phyloP scores from a whole-genome alignment of 169 alveolate genomes.

The Plasmodium chabaudi region DNA sequence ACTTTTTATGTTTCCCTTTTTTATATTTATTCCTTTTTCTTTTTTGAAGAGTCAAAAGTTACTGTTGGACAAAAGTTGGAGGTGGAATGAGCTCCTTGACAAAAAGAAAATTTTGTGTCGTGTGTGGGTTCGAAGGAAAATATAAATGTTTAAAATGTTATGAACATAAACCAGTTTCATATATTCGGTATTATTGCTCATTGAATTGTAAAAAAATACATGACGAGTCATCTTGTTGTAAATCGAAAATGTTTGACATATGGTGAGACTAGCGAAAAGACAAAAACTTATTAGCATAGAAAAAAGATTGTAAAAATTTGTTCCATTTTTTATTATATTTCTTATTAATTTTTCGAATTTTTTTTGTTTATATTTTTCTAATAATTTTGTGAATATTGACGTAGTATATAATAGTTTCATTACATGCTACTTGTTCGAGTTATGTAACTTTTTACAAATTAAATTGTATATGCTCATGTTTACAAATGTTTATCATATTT shows the following conservation, averaged over 20 bases:
- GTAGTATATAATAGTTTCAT: no score
- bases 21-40: neutral
- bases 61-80: slow-evolving; percentile 83
- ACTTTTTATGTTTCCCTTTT: neutral
- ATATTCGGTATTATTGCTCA: slow-evolving; percentile 82
- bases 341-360: neutral
- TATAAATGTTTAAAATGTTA: slow-evolving; percentile 85
- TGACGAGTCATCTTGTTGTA: slow-evolving; percentile 85
- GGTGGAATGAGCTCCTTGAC: slow-evolving; percentile 79
- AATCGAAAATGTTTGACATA: slow-evolving; percentile 72
- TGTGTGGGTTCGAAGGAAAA: slow-evolving; percentile 85
- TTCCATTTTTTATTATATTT: slow-evolving; percentile 10
- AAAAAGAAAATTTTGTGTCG: slow-evolving; percentile 81
- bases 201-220: slow-evolving; percentile 82
- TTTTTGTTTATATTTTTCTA: neutral
- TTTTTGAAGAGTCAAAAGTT: slow-evolving; percentile 76
- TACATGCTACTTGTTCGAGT: no score
- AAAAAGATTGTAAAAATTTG: neutral
- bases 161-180: slow-evolving; percentile 76
- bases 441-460: no score
- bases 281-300: neutral
- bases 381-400: no score
- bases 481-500: no score
- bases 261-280: slow-evolving; percentile 17
- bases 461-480: no score